Evolutionary conservation across 108 stramenopile genomes (phyloP).

Genomic region (Phaeodactylum tricornutum): DNA sequence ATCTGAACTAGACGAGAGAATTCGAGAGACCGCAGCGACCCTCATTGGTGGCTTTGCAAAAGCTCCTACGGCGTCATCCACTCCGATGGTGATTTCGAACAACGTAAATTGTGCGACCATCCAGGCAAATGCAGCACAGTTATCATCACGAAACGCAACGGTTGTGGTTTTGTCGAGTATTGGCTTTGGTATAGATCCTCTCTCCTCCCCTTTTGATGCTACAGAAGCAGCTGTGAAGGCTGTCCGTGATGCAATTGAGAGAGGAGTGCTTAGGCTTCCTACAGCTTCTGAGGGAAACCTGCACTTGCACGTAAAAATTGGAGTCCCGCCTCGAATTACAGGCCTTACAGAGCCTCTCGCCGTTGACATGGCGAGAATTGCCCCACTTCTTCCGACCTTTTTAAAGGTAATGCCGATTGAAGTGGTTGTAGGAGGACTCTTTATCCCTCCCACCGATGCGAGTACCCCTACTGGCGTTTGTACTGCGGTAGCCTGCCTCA

Average conservation of each 20-base stretch:
- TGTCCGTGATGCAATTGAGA: conserved; percentile 36
- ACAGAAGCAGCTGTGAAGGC: conserved; percentile 35
- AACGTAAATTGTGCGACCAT: too few species aligned
- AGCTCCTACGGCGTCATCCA: too few species aligned
- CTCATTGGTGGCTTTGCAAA: too few species aligned
- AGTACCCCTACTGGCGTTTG: too few species aligned
- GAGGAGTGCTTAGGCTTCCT: conserved; percentile 18
- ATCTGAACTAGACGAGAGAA: too few species aligned
- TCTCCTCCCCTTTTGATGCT: conserved; percentile 16
- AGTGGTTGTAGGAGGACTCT: conserved; percentile 28
- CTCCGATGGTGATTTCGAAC: too few species aligned
- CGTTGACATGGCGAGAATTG: conserved; percentile 15
- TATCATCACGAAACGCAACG: conserved; percentile 1
- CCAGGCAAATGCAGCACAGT: too few species aligned
- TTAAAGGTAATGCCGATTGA: conserved; percentile 14
- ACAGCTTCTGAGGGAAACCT: neutral
- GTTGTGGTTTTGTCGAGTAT: conserved; percentile 19
- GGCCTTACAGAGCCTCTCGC: conserved; percentile 11
- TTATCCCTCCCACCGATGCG: too few species aligned
- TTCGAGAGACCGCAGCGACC: too few species aligned
- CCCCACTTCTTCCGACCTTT: conserved; percentile 9
- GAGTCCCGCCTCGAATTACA: conserved; percentile 23
- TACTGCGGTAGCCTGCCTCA: too few species aligned
- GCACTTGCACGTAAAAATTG: conserved; percentile 26
- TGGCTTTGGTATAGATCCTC: conserved; percentile 32